phyloP scores from a whole-genome alignment of 2,329 filamentous ascomycete genomes.

The Colletotrichum sp. region DNA sequence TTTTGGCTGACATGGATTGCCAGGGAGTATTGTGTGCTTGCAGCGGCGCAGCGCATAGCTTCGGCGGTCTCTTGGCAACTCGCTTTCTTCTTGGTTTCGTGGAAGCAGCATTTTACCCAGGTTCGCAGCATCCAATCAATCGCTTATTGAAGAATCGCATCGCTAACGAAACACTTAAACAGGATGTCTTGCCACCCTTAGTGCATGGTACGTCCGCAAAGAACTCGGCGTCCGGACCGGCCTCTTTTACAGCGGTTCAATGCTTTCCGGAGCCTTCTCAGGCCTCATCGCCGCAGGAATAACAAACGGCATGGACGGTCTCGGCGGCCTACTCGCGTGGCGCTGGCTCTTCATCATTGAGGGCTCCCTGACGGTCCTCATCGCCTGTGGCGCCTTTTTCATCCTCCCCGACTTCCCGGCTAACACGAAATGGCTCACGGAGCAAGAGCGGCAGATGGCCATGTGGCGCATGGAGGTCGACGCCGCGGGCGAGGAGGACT shows the following conservation, averaged over 20 bases:
- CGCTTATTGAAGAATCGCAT: not conserved
- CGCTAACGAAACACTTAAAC: not conserved
- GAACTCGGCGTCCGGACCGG: constrained; percentile 18
- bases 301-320: constrained; percentile 18
- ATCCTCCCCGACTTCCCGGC: constrained; percentile 35
- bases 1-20: not conserved
- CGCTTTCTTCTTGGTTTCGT: constrained; percentile 20
- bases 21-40: constrained; percentile 20
- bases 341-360: constrained; percentile 57
- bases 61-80: constrained; percentile 4
- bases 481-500: constrained; percentile 27
- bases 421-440: constrained; percentile 39
- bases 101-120: constrained; percentile 20
- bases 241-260: constrained; percentile 20
- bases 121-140: constrained; percentile 30
- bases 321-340: constrained; percentile 38
- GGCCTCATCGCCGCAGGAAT: constrained; percentile 26
- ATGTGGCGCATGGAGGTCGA: constrained; percentile 25
- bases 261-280: constrained; percentile 26
- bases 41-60: constrained; percentile 10
- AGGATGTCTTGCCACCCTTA: constrained; percentile 16
- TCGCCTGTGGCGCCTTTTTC: constrained; percentile 46
- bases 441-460: constrained; percentile 25
- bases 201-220: constrained; percentile 14
- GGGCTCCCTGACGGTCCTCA: constrained; percentile 31